phyloP scores from a whole-genome alignment of 768 basidiomycete genomes.

The Termitomyces sp. region DNA sequence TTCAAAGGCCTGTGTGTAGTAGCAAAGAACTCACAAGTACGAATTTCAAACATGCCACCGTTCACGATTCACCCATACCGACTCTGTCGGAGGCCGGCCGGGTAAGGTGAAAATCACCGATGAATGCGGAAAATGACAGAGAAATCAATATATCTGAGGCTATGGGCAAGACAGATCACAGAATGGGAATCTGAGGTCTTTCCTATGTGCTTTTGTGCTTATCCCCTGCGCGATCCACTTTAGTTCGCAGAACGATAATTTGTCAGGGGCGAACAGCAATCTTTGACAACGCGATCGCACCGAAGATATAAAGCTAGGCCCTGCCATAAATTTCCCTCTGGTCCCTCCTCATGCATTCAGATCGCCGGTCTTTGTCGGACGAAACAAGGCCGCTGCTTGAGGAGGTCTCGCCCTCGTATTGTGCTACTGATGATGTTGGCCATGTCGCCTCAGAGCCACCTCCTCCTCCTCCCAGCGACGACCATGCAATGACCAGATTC shows the following conservation, averaged over 20 bases:
- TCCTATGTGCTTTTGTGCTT: constrained; percentile 30
- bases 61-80: constrained; percentile 13
- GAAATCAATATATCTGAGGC: constrained; percentile 10
- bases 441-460: constrained; percentile 20
- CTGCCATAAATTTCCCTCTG: constrained; percentile 11
- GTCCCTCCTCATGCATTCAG: constrained; percentile 37
- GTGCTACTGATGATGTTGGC: constrained; percentile 36
- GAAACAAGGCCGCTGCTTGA: constrained; percentile 57
- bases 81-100: constrained; percentile 27
- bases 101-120: constrained; percentile 30
- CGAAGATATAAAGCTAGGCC: constrained; percentile 22
- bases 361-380: constrained; percentile 37
- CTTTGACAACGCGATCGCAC: constrained; percentile 19
- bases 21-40: not conserved
- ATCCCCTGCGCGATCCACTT: constrained; percentile 11
- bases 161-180: not conserved
- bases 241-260: constrained; percentile 21
- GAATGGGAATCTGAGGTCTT: constrained; percentile 26
- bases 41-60: not conserved
- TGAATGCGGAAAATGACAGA: constrained; percentile 39
- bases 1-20: not conserved
- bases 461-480: constrained; percentile 14
- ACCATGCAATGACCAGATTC: constrained; percentile 35
- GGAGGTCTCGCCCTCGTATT: constrained; percentile 41
- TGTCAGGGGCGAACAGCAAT: constrained; percentile 29